phyloP scores from a whole-genome alignment of 2,329 filamentous ascomycete genomes.

The Fusarium sulawesiense region DNA sequence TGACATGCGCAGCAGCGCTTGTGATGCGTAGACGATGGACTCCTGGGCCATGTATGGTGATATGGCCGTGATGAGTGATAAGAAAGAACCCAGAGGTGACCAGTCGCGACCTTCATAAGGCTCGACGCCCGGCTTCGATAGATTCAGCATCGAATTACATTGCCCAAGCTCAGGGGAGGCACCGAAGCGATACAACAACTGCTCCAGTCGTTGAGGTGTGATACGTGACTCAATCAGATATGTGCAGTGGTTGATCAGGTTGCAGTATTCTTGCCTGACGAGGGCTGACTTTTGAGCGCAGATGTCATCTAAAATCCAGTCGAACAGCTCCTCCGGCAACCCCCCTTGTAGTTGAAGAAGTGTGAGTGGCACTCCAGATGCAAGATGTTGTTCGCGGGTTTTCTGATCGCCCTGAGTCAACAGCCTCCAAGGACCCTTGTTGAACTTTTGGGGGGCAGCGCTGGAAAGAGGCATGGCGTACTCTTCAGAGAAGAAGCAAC shows the following conservation, averaged over 20 bases:
- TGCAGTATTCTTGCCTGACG: conserved; percentile 70
- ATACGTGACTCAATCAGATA: conserved; percentile 60
- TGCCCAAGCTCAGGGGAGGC: conserved; percentile 60
- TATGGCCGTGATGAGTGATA: conserved; percentile 56
- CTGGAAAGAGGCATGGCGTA: conserved; percentile 44
- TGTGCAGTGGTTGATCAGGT: conserved; percentile 60
- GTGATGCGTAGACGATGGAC: conserved; percentile 55
- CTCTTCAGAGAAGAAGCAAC: conserved; percentile 63
- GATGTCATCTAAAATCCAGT: conserved; percentile 73
- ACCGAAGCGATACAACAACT: conserved; percentile 69
- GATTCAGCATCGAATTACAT: conserved; percentile 34
- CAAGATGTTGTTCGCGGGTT: conserved; percentile 67
- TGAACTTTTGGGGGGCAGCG: conserved; percentile 47
- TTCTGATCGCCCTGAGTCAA: conserved; percentile 57
- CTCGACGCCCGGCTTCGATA: conserved; percentile 41
- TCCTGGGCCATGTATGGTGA: conserved; percentile 51
- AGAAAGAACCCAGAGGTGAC: conserved; percentile 57
- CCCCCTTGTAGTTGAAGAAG: conserved; percentile 51
- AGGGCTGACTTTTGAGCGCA: conserved; percentile 65
- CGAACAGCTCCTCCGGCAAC: conserved; percentile 72
- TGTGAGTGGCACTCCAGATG: conserved; percentile 70
- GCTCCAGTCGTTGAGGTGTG: conserved; percentile 58
- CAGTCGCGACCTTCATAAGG: conserved; percentile 58
- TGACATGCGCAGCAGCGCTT: conserved; percentile 65
- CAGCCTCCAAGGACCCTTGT: conserved; percentile 59